phyloP scores from a whole-genome alignment of 352 stramenopile species.

The Phytophthora idaei region DNA sequence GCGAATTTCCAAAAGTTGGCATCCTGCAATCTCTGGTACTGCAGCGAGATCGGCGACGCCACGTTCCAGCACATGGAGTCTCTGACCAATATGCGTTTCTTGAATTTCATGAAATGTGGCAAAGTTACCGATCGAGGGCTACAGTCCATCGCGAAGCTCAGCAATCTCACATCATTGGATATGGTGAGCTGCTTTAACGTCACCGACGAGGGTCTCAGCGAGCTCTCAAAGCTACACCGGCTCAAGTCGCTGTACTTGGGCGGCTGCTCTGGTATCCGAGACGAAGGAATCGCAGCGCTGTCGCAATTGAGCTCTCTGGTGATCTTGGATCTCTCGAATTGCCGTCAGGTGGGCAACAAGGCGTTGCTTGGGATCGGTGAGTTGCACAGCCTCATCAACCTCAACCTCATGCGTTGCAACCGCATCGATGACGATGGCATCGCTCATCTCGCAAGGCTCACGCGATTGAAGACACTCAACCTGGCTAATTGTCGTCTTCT shows the following conservation, averaged over 20 bases:
- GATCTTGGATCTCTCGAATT: slow-evolving; percentile 80
- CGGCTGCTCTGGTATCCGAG: slow-evolving; percentile 59
- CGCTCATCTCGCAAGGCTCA: slow-evolving; percentile 44
- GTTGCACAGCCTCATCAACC: slow-evolving; percentile 62
- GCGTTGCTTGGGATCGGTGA: slow-evolving; percentile 59
- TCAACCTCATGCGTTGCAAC: slow-evolving; percentile 87
- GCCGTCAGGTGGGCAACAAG: slow-evolving; percentile 70
- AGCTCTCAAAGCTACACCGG: slow-evolving; percentile 42
- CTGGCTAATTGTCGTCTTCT: slow-evolving; percentile 81
- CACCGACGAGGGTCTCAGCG: slow-evolving; percentile 53
- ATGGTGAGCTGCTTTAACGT: slow-evolving; percentile 81
- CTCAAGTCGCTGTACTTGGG: slow-evolving; percentile 74
- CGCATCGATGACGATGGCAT: slow-evolving; percentile 69
- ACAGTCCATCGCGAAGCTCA: slow-evolving; percentile 51
- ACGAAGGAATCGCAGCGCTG: slow-evolving; percentile 61
- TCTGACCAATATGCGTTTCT: slow-evolving; percentile 63
- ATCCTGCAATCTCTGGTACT: slow-evolving; percentile 85
- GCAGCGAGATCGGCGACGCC: slow-evolving; percentile 70
- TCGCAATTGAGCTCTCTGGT: slow-evolving; percentile 47
- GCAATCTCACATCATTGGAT: slow-evolving; percentile 70
- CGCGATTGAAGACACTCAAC: slow-evolving; percentile 72
- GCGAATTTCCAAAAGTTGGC: slow-evolving; percentile 56
- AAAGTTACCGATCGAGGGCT: slow-evolving; percentile 68
- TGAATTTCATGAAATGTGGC: slow-evolving; percentile 87
- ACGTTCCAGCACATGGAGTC: slow-evolving; percentile 63